Evolutionary conservation across 129 eudicot species (phyloP), one percentile per base, ranked within the genome.

Genomic region (Flaveria robusta): DNA sequence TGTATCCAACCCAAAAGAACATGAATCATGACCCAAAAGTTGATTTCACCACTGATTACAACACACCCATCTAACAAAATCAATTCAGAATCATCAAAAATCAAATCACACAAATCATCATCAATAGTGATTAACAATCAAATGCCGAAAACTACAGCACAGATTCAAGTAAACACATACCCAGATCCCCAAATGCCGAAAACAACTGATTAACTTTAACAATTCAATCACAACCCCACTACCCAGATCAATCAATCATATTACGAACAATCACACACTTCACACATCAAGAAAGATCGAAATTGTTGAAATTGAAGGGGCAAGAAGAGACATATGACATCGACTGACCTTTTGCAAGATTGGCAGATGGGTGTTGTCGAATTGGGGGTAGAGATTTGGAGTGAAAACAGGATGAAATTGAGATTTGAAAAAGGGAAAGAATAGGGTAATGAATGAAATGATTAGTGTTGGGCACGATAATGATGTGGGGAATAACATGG

Each of bases 381-480:
- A 43, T 37, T 22, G 20, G 58, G 16, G 31, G 43, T 59, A 58
- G 1, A 60, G 80, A 76, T 76, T 65, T 65, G 27, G 80, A 76
- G 24, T 45, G n/a, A 19, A 74, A 37, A 55, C 11, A 11, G 14
- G 66, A 26, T 10, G 11, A 20, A 19, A 50, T 13, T 3, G 16
- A 14, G 59, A 75, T 75, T 29, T 43, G 45, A 31, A 51, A 64
- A 65, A 37, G 37, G 70, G 12, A 3, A 43, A 14, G 5, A 52
- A 71, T 18, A 23, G 71, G n/a, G n/a, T 12, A 45, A 66, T 16
- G 8, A 29, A 12, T 19, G 68, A 39, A 74, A 58, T 74, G 43
- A 74, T 74, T 74, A 74, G 60, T 46, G 72, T 75, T 75, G 79
- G 79, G 22, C 71, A 75, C 51, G 72, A 75, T 64, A 75, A 75